Evolutionary conservation across 768 basidiomycete genomes (phyloP), one percentile per base, ranked within the genome.

Genomic region (Myochromella boudieri): DNA sequence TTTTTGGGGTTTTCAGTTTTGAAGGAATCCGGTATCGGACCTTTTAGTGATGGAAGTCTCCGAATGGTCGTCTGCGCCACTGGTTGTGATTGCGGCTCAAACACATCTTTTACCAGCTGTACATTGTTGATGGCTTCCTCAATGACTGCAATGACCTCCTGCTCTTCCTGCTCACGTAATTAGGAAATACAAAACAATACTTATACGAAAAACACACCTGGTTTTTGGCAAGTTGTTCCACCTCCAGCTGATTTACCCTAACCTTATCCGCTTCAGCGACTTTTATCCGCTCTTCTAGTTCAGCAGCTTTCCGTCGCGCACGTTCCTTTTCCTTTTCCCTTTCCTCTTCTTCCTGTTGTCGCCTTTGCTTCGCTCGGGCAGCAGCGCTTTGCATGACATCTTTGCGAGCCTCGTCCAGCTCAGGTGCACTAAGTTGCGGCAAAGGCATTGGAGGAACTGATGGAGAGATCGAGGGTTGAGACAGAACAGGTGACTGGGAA

Each of bases 361-460:
- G 72, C 44, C 92, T 74, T 51, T 85, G 78, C 58, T 81, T 85
- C 5, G 92, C 92, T 31, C 91, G 78, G 51, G 89, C 91, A 1
- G 92, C 92, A 5, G 88, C 88, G 44, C 66, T 78, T 49, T 91
- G 91, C 92, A 94, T 93, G 14, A 84, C 68, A 37, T 82, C 81
- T 61, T 87, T 87, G 47, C 78, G 76, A n/a, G 71, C 78, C 42
- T 81, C 81, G 41, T 91, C 86, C 24, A 87, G 58, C 45, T 82
- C 81, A 26, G 68, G 59, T 2, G 70, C 61, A 20, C 60, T 58
- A 6, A 71, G 45, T 28, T 58, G 59, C 20, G 73, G 68, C 18
- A 71, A 58, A 10, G 67, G 42, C 15, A 63, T 59, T 4, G 67
- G 39, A 9, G 59, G 48, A 32, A 60, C 62, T 15, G 60, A 52